Percentiles rank a stretch among this genome's conserved stretches.
Conservation (phyloP, 345 rosid genomes). For the Mercurialis annua region DNA sequence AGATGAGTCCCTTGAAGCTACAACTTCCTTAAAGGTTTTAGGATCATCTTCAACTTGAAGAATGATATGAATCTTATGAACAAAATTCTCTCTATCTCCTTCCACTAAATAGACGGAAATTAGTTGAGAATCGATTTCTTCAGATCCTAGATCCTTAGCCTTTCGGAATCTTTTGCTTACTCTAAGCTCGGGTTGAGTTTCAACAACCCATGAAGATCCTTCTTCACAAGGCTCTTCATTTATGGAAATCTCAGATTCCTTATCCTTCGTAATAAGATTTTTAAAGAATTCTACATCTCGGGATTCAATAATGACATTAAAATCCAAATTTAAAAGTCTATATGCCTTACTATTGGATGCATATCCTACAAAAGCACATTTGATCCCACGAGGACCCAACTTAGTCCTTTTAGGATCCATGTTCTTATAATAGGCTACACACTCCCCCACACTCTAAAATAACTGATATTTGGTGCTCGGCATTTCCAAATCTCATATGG, state of each 20-base stretch:
- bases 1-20: too few relatives aligned
- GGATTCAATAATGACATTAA: conserved; percentile 14
- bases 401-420: conserved; percentile 2
- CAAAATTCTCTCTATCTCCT: neutral
- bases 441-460: conserved; percentile 17
- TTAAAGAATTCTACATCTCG: conserved; percentile 17
- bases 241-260: neutral
- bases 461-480: neutral
- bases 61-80: too few relatives aligned
- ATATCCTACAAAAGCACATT: conserved; percentile 8
- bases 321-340: conserved; percentile 4
- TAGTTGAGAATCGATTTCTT: conserved; percentile 6
- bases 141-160: neutral
- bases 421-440: neutral
- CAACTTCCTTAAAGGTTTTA: too few relatives aligned
- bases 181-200: neutral
- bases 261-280: neutral
- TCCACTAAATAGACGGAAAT: conserved; percentile 2
- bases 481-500: conserved; percentile 19
- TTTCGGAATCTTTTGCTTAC: neutral
- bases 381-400: neutral
- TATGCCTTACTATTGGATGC: neutral
- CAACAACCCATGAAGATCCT: neutral
- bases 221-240: neutral
- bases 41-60: too few relatives aligned